phyloP scores from a whole-genome alignment of 179 eudicot species.

The Dionaea muscipula region DNA sequence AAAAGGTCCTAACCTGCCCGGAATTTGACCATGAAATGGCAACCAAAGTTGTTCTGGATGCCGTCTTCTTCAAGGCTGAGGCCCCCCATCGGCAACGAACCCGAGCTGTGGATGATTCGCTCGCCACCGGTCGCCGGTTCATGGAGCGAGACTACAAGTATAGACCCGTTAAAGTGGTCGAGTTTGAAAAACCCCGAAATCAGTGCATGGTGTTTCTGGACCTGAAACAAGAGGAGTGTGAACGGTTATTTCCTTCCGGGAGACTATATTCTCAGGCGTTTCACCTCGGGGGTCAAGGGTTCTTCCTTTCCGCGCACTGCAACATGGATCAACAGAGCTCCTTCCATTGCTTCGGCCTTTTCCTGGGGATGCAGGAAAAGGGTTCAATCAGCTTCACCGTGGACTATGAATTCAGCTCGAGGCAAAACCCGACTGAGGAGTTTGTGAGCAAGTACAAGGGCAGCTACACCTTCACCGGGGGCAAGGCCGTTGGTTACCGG shows the following conservation, averaged over 20 bases:
- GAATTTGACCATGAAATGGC: constrained; percentile 76
- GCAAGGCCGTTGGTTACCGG: constrained; percentile 85
- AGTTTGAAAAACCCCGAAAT: constrained; percentile 71
- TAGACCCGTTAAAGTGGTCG: constrained; percentile 78
- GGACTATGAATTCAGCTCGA: constrained; percentile 78
- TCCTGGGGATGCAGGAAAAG: constrained; percentile 92
- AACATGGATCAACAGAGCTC: constrained; percentile 93
- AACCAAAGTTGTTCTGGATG: constrained; percentile 69
- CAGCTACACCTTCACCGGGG: constrained; percentile 84
- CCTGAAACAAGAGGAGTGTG: constrained; percentile 67
- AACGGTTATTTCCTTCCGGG: constrained; percentile 64
- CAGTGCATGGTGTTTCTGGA: constrained; percentile 86
- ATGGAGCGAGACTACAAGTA: constrained; percentile 83
- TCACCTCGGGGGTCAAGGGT: constrained; percentile 88
- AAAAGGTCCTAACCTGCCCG: constrained; percentile 60
- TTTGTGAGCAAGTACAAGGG: constrained; percentile 76
- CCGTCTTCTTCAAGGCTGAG: constrained; percentile 85
- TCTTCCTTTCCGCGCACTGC: constrained; percentile 86
- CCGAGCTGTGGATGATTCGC: constrained; percentile 50
- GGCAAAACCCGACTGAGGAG: constrained; percentile 73
- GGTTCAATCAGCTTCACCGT: constrained; percentile 75
- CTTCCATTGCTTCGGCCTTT: constrained; percentile 77
- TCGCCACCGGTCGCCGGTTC: constrained; percentile 40
- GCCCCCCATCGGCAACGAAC: constrained; percentile 72
- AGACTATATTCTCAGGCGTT: constrained; percentile 84